Percentiles rank a stretch among this genome's conserved stretches.
phyloP scores from a whole-genome alignment of 306 rosid species.

The Quercus cerris region DNA sequence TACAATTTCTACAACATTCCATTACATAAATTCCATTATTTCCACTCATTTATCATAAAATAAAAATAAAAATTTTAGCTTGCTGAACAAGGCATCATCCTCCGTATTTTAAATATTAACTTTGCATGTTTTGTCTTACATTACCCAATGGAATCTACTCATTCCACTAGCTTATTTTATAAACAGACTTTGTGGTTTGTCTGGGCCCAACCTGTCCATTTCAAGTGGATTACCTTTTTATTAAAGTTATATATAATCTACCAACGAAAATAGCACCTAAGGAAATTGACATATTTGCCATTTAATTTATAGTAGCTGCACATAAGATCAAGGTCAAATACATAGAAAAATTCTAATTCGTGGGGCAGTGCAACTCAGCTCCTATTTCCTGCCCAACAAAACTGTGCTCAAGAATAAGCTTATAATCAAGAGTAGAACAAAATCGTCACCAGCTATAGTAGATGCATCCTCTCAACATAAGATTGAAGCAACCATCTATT shows the following conservation, averaged over 20 bases:
- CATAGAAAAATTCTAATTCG: constrained; percentile 11
- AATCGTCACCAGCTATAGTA: constrained; percentile 41
- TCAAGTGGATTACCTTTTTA: neutral
- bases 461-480: constrained; percentile 88
- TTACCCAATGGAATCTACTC: neutral
- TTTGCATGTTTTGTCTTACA: neutral
- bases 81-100: neutral
- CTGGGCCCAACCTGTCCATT: neutral
- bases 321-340: constrained; percentile 9
- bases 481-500: constrained; percentile 75
- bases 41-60: too few species aligned
- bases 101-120: neutral
- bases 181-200: neutral
- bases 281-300: neutral
- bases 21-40: too few species aligned
- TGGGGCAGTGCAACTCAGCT: constrained; percentile 8
- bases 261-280: neutral
- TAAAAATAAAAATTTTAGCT: neutral
- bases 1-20: too few species aligned
- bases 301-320: constrained; percentile 17
- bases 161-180: too few species aligned
- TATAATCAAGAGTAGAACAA: constrained; percentile 1
- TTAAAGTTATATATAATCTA: neutral
- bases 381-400: constrained; percentile 37
- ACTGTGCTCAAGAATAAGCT: constrained; percentile 22